Base-by-base conservation (phyloP, 2,329 filamentous ascomycete genomes). In the Neopestalotiopsis rosae region DNA sequence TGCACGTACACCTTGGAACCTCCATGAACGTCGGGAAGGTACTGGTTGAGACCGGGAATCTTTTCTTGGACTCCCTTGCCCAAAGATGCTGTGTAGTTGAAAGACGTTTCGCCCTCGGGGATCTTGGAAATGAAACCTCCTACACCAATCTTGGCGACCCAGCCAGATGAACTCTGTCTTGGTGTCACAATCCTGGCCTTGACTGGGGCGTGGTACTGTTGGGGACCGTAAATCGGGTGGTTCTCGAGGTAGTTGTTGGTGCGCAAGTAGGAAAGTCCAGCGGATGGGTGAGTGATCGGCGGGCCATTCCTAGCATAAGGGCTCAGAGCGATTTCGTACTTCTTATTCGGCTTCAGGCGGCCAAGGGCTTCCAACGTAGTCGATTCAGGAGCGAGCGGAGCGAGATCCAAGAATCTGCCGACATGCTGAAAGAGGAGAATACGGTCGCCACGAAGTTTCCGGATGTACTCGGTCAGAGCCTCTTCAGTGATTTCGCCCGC, bases 351-450 rank as follows among this genome's bases (percentile, higher is more conserved):
- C 67, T 70, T 24, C 63, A 69, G 3, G 74, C 70, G 52, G 75
- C 74, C 49, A 71, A 74, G 69, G 71, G 72, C n/a, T 73, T 74
- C 17, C 72, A 70, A 13, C 72, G 30, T 77, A 73, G 14, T 75
- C 76, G 64, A 12, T 61, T 67, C 30, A n/a, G 52, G 32, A 7
- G 66, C 62, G 40, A 90, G 76, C 1, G 88, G 88, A 1, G 87
- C 87, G 17, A 92, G 84, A 73, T 91, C 90, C 65, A 92, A 81
- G 77, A 91, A 91, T 68, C 84, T 82, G 74, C 88, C 85, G 59
- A 91, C 86, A 57, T 87, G 78, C 6, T 81, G 81, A 76, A 86
- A 90, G 3, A 91, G 80, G 7, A 80, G 79, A 10, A 80, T 76
- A 5, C 85, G 83, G 68, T 90, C 84, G 68, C 82, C 74, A 42